Evolutionary conservation across 2,329 filamentous ascomycete species (phyloP), one percentile per base, ranked within the genome.

Genomic region (Rugonectria rugulosa): DNA sequence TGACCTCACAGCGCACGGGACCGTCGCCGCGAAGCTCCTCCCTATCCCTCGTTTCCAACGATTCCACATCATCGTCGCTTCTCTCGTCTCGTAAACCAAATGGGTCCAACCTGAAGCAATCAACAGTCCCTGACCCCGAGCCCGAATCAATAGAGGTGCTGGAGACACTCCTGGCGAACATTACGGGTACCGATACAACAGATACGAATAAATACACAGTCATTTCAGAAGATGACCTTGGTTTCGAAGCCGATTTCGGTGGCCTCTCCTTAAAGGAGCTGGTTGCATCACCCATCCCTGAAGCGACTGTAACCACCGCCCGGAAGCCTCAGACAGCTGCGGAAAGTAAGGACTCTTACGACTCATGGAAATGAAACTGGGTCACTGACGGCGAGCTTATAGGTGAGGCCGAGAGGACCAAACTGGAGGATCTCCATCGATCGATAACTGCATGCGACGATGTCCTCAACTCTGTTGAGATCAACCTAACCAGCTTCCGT

Each of bases 391-490:
- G 21, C 14, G 17, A 15, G 11, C 3, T 32, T 61, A 42, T 61
- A 88, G 91, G 92, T 72, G 89, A 95, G 72, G 84, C 83, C 62
- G 91, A 97, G 63, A 91, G 89, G 72, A 81, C 88, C 68, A 93
- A 89, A 68, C 96, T 96, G 66, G 89, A 97, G 73, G 92, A 96
- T 53, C 81, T 99, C 36, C 95, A 98, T 74, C 86, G 84, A 67
- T 96, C 93, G 4, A 98, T 99, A 67, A 75, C 81, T 70, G 90
- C 91, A 45, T 99, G 94, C 76, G 95, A 99, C 74, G 90, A 96
- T 70, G 91, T 98, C 45, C 83, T 98, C 40, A 90, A 88, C 73
- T 97, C 93, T 0, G 95, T 99, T 50, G 94, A 99, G 76, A 88
- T 86, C 26, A 98, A 97, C 71, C 81, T 99, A 48, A 90, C 90